Percentiles rank a stretch among this genome's conserved stretches.
These are phyloP conservation scores for Trypanosoma caninum DNA, from an alignment of 208 protist species.

Conservation along the genomic window DNA sequence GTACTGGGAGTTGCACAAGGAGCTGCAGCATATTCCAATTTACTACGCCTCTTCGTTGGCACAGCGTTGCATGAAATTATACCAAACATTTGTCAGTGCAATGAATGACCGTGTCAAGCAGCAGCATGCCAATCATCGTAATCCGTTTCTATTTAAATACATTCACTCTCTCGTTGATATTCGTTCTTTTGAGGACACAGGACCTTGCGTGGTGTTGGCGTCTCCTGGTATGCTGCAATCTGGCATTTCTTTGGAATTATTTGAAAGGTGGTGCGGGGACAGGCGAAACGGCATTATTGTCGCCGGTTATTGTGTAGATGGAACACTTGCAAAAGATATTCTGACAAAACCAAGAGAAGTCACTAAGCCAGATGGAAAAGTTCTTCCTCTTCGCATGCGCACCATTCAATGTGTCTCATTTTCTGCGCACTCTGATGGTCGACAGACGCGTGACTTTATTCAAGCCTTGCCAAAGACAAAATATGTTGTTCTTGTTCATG, in stretches of 20 bases:
- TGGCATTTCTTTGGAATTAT: slow-evolving; percentile 97
- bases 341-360: slow-evolving; percentile 85
- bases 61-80: slow-evolving; percentile 97
- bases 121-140: slow-evolving; percentile 89
- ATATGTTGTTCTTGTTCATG: slow-evolving; percentile 95
- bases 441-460: slow-evolving; percentile 91
- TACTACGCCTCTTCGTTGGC: slow-evolving; percentile 98
- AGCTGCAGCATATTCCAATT: slow-evolving; percentile 97
- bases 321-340: slow-evolving; percentile 96
- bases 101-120: slow-evolving; percentile 97
- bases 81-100: slow-evolving; percentile 97
- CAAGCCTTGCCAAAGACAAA: slow-evolving; percentile 65
- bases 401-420: slow-evolving; percentile 96
- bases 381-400: slow-evolving; percentile 89
- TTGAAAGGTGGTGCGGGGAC: slow-evolving; percentile 97
- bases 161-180: slow-evolving; percentile 92
- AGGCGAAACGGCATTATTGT: slow-evolving; percentile 96
- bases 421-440: slow-evolving; percentile 96
- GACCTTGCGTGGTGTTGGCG: slow-evolving; percentile 94
- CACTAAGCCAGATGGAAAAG: slow-evolving; percentile 84
- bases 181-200: slow-evolving; percentile 90
- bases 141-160: slow-evolving; percentile 98
- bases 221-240: slow-evolving; percentile 97
- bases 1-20: slow-evolving; percentile 96
- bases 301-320: slow-evolving; percentile 97